These are phyloP conservation scores for Elaeis guineensis DNA, from an alignment of 176 grass and related monocot genomes.

Conservation along the genomic window DNA sequence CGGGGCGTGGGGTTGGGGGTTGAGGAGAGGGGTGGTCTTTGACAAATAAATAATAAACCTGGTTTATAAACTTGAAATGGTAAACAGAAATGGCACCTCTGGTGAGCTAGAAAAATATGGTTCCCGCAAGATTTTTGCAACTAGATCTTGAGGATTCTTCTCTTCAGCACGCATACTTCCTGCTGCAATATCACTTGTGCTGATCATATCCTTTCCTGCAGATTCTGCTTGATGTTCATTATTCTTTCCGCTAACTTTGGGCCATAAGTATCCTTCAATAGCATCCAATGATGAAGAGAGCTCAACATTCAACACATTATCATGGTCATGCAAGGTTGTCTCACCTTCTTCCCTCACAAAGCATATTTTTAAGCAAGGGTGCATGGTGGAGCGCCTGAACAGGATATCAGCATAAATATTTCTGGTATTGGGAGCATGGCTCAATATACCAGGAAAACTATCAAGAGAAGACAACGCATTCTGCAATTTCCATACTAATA, in stretches of 20 bases:
- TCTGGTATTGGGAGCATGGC: conserved; percentile 62
- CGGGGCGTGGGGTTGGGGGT: too few species aligned
- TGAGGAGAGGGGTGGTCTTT: too few species aligned
- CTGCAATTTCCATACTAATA: conserved; percentile 77
- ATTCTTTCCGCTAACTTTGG: conserved; percentile 41
- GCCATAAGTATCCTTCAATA: conserved; percentile 72
- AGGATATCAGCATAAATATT: conserved; percentile 64
- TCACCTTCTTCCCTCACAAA: conserved; percentile 81
- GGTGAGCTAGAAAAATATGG: conserved; percentile 30
- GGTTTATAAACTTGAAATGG: too few species aligned
- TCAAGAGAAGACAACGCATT: conserved; percentile 93
- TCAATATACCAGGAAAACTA: conserved; percentile 83
- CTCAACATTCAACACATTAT: conserved; percentile 54
- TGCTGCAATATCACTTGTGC: conserved; percentile 11
- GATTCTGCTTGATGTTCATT: conserved; percentile 24
- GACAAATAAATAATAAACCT: too few species aligned
- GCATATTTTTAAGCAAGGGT: conserved; percentile 71
- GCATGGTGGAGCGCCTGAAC: conserved; percentile 38
- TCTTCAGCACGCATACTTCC: conserved; percentile 29
- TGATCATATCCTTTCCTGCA: background rate
- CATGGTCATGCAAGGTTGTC: conserved; percentile 39
- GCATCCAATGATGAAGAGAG: conserved; percentile 55
- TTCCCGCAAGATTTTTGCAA: conserved; percentile 20
- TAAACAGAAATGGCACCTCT: conserved; percentile 41
- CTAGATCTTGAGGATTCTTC: conserved; percentile 25